Evolutionary conservation across 2,329 filamentous ascomycete species (phyloP).

Genomic region (Akanthomyces muscarius): DNA sequence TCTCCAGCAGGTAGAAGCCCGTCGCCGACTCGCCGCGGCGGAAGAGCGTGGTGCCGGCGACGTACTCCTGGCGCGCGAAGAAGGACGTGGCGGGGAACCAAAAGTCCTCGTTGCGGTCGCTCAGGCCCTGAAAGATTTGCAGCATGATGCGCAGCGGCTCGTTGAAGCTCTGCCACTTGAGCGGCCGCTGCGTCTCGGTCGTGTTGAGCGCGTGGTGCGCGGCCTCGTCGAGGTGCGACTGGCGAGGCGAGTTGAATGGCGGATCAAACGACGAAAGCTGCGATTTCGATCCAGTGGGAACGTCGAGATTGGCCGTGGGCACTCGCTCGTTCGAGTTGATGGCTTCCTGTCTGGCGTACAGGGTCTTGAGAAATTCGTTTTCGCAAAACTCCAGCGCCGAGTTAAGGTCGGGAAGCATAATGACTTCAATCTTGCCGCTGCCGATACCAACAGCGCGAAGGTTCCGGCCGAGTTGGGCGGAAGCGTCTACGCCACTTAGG

Average conservation of each 20-base stretch:
- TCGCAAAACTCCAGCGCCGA: constrained; percentile 91
- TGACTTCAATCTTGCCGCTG: constrained; percentile 67
- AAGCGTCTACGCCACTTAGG: constrained; percentile 75
- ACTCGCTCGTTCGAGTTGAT: constrained; percentile 43
- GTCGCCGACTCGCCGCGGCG: constrained; percentile 69
- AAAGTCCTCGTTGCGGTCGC: constrained; percentile 84
- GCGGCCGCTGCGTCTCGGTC: constrained; percentile 53
- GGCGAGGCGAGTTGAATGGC: constrained; percentile 73
- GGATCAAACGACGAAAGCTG: constrained; percentile 34
- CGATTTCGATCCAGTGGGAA: constrained; percentile 36
- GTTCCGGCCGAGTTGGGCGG: constrained; percentile 70
- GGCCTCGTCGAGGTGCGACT: constrained; percentile 70
- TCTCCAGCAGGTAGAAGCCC: constrained; percentile 87
- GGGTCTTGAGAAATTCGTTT: constrained; percentile 81
- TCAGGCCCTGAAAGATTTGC: constrained; percentile 90
- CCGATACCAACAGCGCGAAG: constrained; percentile 81
- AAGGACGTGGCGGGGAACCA: constrained; percentile 80
- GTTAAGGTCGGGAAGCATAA: constrained; percentile 85
- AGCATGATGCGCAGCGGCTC: constrained; percentile 89
- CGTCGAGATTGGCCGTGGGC: constrained; percentile 44
- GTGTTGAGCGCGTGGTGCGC: constrained; percentile 72
- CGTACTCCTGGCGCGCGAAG: constrained; percentile 66
- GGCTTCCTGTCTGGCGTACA: constrained; percentile 67
- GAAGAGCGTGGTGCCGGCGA: constrained; percentile 71
- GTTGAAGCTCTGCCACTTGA: constrained; percentile 79